phyloP scores from a whole-genome alignment of 768 basidiomycete genomes.

The Agaricus sinodeliciosus region DNA sequence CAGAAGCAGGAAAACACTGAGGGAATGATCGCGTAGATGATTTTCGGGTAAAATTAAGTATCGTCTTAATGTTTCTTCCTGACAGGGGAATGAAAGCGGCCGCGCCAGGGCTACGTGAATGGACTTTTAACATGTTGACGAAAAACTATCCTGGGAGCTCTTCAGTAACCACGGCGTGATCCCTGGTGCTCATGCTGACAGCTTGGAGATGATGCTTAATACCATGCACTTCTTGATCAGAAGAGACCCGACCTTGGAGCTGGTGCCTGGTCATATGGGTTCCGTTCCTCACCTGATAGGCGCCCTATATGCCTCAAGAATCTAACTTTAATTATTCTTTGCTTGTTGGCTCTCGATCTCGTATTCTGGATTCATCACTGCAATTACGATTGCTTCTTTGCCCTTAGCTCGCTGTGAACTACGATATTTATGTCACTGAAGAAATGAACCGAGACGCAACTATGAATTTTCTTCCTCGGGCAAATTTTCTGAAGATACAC shows the following conservation, averaged over 20 bases:
- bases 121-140: slow-evolving; percentile 26
- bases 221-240: slow-evolving; percentile 31
- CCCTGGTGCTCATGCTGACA: slow-evolving; percentile 28
- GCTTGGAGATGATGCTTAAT: slow-evolving; percentile 38
- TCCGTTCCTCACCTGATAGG: slow-evolving; percentile 24
- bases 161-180: slow-evolving; percentile 35
- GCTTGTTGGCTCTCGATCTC: slow-evolving; percentile 32
- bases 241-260: neutral
- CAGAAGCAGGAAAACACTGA: neutral
- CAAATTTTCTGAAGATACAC: slow-evolving; percentile 19
- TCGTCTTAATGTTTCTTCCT: neutral
- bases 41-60: neutral
- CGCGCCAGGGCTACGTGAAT: slow-evolving; percentile 16
- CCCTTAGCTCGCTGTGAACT: slow-evolving; percentile 36
- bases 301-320: neutral
- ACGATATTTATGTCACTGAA: slow-evolving; percentile 26
- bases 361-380: slow-evolving; percentile 41
- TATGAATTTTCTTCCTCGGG: slow-evolving; percentile 22
- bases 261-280: slow-evolving; percentile 25
- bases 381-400: slow-evolving; percentile 40
- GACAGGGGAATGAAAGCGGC: slow-evolving; percentile 15
- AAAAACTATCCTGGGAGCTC: slow-evolving; percentile 25
- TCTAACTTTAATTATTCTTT: neutral
- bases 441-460: slow-evolving; percentile 21
- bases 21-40: neutral